These are phyloP conservation scores for Pigoraptor vietnamica DNA, from an alignment of 78 protist genomes.

Conservation along the genomic window DNA sequence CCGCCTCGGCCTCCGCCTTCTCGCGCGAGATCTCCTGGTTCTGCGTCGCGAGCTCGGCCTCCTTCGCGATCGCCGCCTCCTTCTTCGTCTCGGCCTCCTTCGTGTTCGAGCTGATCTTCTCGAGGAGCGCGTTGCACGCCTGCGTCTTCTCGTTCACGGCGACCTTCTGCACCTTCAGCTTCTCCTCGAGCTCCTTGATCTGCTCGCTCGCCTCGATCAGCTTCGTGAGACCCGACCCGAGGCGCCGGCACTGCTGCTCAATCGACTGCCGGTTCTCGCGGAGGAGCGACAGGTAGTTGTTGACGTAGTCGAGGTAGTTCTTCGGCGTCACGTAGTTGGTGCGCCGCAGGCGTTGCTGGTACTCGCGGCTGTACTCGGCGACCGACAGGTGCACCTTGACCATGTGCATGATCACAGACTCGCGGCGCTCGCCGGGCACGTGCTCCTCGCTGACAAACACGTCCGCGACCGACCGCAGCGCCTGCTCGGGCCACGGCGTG, in stretches of 20 bases:
- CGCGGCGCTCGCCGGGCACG: slow-evolving; percentile 11
- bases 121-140: slow-evolving; percentile 44
- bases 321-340: slow-evolving; percentile 85
- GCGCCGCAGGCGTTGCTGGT: slow-evolving; percentile 50
- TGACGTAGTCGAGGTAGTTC: slow-evolving; percentile 83
- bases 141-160: slow-evolving; percentile 40
- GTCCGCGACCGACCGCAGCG: slow-evolving; percentile 71
- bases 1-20: slow-evolving; percentile 72
- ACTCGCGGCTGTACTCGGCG: slow-evolving; percentile 5
- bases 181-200: slow-evolving; percentile 43
- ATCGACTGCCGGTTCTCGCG: slow-evolving; percentile 20
- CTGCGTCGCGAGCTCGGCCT: slow-evolving; percentile 40
- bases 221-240: slow-evolving; percentile 71
- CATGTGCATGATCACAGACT: slow-evolving; percentile 58
- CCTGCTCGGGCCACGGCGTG: slow-evolving; percentile 75
- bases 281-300: slow-evolving; percentile 57
- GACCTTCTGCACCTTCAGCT: slow-evolving; percentile 41
- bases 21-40: slow-evolving; percentile 15
- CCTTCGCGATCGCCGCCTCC: slow-evolving; percentile 23
- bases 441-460: slow-evolving; percentile 14
- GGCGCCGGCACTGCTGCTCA: slow-evolving; percentile 25
- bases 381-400: slow-evolving; percentile 60
- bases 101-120: neutral
- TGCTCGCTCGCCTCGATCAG: slow-evolving; percentile 64
- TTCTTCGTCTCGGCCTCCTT: slow-evolving; percentile 36